A percentile compares a stretch with the other conserved stretches of the same genome.
Evolutionary conservation across 2,329 filamentous ascomycete genomes (phyloP).

Genomic region (Colletotrichum sp.): DNA sequence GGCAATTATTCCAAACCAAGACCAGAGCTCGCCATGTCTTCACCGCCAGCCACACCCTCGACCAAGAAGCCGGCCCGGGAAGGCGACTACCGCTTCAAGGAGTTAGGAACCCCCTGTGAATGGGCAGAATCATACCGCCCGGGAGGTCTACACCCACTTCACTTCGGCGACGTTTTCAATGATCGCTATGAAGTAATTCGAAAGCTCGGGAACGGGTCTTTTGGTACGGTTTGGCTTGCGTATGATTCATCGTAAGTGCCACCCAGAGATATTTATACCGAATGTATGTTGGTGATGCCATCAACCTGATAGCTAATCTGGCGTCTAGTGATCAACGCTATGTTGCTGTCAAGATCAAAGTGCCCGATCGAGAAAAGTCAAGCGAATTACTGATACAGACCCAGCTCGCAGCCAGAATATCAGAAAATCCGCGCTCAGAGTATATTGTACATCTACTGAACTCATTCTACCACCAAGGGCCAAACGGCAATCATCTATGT

Average conservation of each 20-base stretch:
- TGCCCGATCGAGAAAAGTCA: slow-evolving; percentile 17
- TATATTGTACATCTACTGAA: slow-evolving; percentile 25
- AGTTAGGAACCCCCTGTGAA: neutral
- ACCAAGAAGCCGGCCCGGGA: neutral
- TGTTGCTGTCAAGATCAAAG: slow-evolving; percentile 33
- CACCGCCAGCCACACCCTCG: neutral
- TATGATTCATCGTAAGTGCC: slow-evolving; percentile 16
- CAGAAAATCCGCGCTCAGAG: neutral
- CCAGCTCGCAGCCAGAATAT: slow-evolving; percentile 4
- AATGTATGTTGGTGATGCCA: no score
- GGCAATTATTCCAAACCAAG: rapidly evolving
- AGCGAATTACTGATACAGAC: slow-evolving; percentile 19
- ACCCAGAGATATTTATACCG: rapidly evolving
- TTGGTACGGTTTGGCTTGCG: slow-evolving; percentile 31
- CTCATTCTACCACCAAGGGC: slow-evolving; percentile 34
- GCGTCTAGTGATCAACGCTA: slow-evolving; percentile 4
- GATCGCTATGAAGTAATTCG: slow-evolving; percentile 25
- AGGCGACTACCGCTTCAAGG: neutral
- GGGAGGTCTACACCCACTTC: slow-evolving; percentile 27
- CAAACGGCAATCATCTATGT: slow-evolving; percentile 36
- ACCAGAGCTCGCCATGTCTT: neutral
- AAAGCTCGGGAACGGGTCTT: slow-evolving; percentile 29
- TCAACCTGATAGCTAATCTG: rapidly evolving
- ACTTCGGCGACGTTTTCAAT: slow-evolving; percentile 26
- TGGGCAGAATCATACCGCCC: slow-evolving; percentile 21